Percentiles rank a stretch among this genome's conserved stretches.
phyloP scores from a whole-genome alignment of 2,329 filamentous ascomycete species.

The Paraphoma sp. region DNA sequence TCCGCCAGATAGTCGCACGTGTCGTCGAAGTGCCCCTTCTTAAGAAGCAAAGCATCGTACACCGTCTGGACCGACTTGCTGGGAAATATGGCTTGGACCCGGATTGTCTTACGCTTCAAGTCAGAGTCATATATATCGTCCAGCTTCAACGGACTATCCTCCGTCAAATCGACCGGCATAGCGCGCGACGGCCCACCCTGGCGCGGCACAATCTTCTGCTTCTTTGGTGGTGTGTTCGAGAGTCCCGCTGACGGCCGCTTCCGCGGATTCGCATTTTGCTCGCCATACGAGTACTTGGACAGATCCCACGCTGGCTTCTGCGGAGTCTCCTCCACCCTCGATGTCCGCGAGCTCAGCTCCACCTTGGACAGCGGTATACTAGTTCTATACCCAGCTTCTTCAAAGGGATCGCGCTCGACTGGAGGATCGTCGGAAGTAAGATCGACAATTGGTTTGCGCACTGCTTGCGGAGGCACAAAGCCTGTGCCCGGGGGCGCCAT shows the following conservation, averaged over 20 bases:
- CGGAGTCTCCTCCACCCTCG: slow-evolving; percentile 43
- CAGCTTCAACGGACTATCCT: slow-evolving; percentile 24
- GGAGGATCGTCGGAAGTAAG: slow-evolving; percentile 55
- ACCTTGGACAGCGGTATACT: slow-evolving; percentile 69
- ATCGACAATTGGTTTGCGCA: slow-evolving; percentile 48
- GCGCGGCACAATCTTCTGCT: slow-evolving; percentile 24
- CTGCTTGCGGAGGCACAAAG: slow-evolving; percentile 58
- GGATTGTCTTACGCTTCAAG: slow-evolving; percentile 58
- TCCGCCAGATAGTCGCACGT: slow-evolving; percentile 46
- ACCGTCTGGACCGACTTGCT: slow-evolving; percentile 55
- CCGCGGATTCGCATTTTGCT: slow-evolving; percentile 15
- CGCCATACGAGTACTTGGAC: slow-evolving; percentile 32
- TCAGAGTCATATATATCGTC: slow-evolving; percentile 53
- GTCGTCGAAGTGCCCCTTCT: slow-evolving; percentile 62
- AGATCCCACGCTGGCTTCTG: slow-evolving; percentile 39
- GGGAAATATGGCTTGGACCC: slow-evolving; percentile 59
- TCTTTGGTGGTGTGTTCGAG: slow-evolving; percentile 32
- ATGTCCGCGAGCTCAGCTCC: slow-evolving; percentile 29
- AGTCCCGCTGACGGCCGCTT: slow-evolving; percentile 36
- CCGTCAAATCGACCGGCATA: slow-evolving; percentile 37
- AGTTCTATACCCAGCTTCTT: slow-evolving; percentile 52
- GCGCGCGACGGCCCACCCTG: slow-evolving; percentile 45
- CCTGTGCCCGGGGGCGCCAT: slow-evolving; percentile 82
- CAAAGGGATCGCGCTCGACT: slow-evolving; percentile 57
- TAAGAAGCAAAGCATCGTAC: slow-evolving; percentile 57